Evolutionary conservation across 2,329 filamentous ascomycete species (phyloP), one percentile per base, ranked within the genome.

Genomic region (Stemphylium lycopersici): DNA sequence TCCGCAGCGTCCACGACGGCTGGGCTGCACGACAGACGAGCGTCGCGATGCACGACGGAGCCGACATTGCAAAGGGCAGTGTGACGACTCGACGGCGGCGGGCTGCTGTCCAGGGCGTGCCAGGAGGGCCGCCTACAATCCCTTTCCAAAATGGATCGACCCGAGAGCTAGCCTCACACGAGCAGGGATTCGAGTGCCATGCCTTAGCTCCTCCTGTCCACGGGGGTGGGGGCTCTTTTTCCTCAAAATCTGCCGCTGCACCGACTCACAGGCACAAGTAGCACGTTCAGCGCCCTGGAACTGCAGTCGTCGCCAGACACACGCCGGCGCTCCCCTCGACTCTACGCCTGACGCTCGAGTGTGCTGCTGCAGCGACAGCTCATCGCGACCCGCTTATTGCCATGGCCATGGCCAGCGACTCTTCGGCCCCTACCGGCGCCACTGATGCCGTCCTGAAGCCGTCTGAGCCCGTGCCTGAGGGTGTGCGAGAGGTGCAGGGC

Each of bases 391-490:
- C 15, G 36, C 40, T 31, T 15, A 20, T 32, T 11, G 36, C 52
- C 29, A 55, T 50, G 52, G 36, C 52, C 29, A 55, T 51, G 52
- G 47, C 52, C 18, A 55, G 47, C 34, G 60, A 52, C 56, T 45
- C 58, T 45, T 48, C 62, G 62, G 78, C 78, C 42, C 80, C 80
- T 12, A 61, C 73, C 6, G 74, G 70, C 62, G 80, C 79, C 59
- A 90, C 87, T 42, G 86, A 90, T 73, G 93, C 93, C 26, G 93
- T 98, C 41, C 82, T 98, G 46, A 89, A 93, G 65, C 83, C 88
- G 44, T 97, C 93, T 1, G 88, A 90, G 52, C 89, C 90, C 49
- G 87, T 96, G 73, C 90, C 93, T 13, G 83, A 87, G 49, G 88
- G 84, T 41, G 85, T 90, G n/a, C 86, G 88, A 63, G 85, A 90